Evolutionary conservation across 805 yeast genomes (phyloP).

Genomic region (Kodamaea leandrae): DNA sequence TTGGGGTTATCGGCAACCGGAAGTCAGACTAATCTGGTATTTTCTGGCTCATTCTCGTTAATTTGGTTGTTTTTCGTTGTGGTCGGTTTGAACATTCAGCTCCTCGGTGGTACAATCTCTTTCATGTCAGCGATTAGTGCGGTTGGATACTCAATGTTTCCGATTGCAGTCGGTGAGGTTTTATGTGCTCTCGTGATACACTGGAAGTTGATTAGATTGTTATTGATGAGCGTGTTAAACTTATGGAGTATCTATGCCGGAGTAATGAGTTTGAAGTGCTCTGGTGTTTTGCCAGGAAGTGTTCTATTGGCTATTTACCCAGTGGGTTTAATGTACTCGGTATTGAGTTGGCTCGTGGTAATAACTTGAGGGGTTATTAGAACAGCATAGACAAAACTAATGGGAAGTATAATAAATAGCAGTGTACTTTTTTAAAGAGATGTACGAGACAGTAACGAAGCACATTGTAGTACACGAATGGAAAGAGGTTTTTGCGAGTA

Average conservation of each 20-base stretch:
- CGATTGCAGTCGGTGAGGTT: conserved; percentile 54
- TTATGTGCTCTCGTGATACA: conserved; percentile 46
- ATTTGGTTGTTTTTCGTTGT: conserved; percentile 62
- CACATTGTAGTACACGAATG: too few species aligned
- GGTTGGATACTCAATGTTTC: conserved; percentile 68
- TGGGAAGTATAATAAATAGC: not conserved
- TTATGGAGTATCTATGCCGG: conserved; percentile 68
- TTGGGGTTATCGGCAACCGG: conserved; percentile 45
- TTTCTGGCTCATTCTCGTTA: conserved; percentile 61
- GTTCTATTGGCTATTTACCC: conserved; percentile 65
- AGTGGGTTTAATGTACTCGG: conserved; percentile 58
- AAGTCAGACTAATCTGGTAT: conserved; percentile 48
- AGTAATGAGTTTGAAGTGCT: conserved; percentile 55
- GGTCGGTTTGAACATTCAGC: conserved; percentile 63
- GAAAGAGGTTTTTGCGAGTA: not conserved
- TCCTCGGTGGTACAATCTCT: conserved; percentile 60
- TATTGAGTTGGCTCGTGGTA: conserved; percentile 65
- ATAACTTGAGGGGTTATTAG: conserved; percentile 22
- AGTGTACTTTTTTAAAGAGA: too few species aligned
- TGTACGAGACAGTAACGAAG: too few species aligned
- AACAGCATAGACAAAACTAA: not conserved
- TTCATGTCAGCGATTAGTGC: conserved; percentile 68
- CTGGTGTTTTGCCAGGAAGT: conserved; percentile 64
- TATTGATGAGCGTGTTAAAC: conserved; percentile 45
- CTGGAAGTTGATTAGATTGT: conserved; percentile 48